Evolutionary conservation across 75 land plant genomes (phyloP), one percentile per base, ranked within the genome.

Genomic region (Cryptomeria japonica): DNA sequence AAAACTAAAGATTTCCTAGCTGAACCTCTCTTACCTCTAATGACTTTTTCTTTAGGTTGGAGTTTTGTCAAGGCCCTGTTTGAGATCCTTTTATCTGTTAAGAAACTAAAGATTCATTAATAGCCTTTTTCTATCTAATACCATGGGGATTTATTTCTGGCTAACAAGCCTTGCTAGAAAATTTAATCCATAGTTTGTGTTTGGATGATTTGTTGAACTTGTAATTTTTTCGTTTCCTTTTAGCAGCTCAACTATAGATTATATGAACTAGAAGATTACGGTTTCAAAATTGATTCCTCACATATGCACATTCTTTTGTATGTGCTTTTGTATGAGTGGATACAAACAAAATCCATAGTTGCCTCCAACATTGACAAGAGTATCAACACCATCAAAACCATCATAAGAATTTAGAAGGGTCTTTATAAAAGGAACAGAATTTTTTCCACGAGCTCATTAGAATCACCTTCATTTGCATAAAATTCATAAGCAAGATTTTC

Each of bases 321-420:
- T n/a, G n/a, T n/a, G n/a, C n/a, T n/a, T n/a, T n/a, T 86, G 78
- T 34, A 93, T 46, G 86, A 96, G 94, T 91, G 92, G 88, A 78
- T 83, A 28, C 36, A 96, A 87, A 84, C 94, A 88, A 10, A 90
- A 86, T 25, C 95, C 97, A 3, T 91, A 88, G 77, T 96, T 96
- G 10, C 97, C 97, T 0, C 97, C 97, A 4, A 96, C 94, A 76
- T 96, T 96, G 31, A 96, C 96, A 32, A 96, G 80, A 2, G 77
- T 56, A 49, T 76, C 38, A 37, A 96, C 90, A 25, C 92, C 94
- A 0, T 85, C 78, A 53, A 95, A 93, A 68, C 95, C 96, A 9
- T 89, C 88, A 89, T 94, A 95, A 70, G 86, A 87, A 4, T 89
- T 90, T 80, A 96, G 78, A 31, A 95, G 32, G 9, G 91, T 89